Percentiles rank a stretch among this genome's conserved stretches.
phyloP scores from a whole-genome alignment of 2,329 filamentous ascomycete genomes.

The Chaetothyriales sp. region DNA sequence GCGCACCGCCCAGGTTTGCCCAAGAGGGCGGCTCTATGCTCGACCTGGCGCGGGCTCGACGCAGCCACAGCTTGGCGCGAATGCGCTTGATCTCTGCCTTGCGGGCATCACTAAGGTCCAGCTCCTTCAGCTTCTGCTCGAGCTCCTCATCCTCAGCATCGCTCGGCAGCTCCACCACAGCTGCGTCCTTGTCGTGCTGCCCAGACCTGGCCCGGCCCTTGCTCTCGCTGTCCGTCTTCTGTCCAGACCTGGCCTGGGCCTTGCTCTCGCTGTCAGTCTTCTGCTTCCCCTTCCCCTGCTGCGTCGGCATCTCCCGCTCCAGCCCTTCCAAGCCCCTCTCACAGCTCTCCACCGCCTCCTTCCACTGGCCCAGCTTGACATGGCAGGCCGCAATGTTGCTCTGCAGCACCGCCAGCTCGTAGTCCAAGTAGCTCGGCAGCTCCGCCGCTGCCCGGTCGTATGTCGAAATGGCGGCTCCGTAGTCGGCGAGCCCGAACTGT shows the following conservation, averaged over 20 bases:
- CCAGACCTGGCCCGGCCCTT: slow-evolving; percentile 9
- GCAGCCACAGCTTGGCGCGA: slow-evolving; percentile 65
- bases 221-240: not conserved
- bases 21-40: slow-evolving; percentile 37
- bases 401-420: slow-evolving; percentile 70
- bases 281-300: slow-evolving; percentile 16
- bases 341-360: slow-evolving; percentile 60
- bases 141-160: slow-evolving; percentile 26
- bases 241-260: not conserved
- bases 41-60: slow-evolving; percentile 57
- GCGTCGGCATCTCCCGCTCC: slow-evolving; percentile 41
- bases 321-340: slow-evolving; percentile 57
- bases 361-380: slow-evolving; percentile 72
- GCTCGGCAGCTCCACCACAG: slow-evolving; percentile 37
- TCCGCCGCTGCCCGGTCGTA: slow-evolving; percentile 68
- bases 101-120: slow-evolving; percentile 31
- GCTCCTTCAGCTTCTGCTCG: slow-evolving; percentile 28
- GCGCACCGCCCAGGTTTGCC: slow-evolving; percentile 62
- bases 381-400: slow-evolving; percentile 85
- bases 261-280: slow-evolving; percentile 14
- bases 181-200: slow-evolving; percentile 23
- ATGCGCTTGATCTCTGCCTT: slow-evolving; percentile 58
- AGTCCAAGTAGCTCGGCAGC: slow-evolving; percentile 73
- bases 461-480: slow-evolving; percentile 60
- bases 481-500: slow-evolving; percentile 58